Base-by-base conservation (phyloP, 352 stramenopile genomes). In the Phytophthora syringae region DNA sequence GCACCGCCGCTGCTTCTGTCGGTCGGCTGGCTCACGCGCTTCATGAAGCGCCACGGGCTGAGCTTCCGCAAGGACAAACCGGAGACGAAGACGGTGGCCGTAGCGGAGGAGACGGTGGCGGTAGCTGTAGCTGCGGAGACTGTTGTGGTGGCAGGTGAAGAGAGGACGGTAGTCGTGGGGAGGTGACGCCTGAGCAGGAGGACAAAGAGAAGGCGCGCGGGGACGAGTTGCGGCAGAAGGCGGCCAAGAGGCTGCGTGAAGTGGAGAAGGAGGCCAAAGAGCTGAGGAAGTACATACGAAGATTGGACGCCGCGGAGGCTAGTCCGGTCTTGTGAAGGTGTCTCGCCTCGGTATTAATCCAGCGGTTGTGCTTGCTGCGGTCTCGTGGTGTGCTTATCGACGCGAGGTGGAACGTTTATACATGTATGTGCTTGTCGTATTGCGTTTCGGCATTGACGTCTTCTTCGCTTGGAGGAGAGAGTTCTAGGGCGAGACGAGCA, bases 31-130 rank as follows among this genome's bases (percentile, higher is more conserved):
- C 66, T 70, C 20, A 62, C 52, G 22, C 60, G 66, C 21, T 74
- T 74, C 45, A 66, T 67, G 53, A 67, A 66, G 60, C 47, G 66
- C 11, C 53, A 70, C 25, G 60, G 60, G 11, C 18, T 74, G 21
- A 28, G 42, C 42, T 74, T 74, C 24, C 49, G 69, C 36, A 64
- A 65, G 43, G 60, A 74, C 12, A 34, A 50, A 16, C 30, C 60
- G 7, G 34, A 25, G 3, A 5, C 34, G 7, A 16, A 7, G 4
- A 34, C 47, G 7, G 27, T 20, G 9, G 37, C 7, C 6, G 15
- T 7, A 36, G 24, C 27, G 5, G 11, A 25, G 22, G 27, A 42
- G 5, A 18, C 15, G 27, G 13, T 27, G 52, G 3, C n/a, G 21
- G 20, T 28, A 2, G 27, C 9, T 32, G 27, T 9, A 32, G 27